Evolutionary conservation across 495 filamentous ascomycete species (phyloP).

Genomic region (Margaritispora aquatica): DNA sequence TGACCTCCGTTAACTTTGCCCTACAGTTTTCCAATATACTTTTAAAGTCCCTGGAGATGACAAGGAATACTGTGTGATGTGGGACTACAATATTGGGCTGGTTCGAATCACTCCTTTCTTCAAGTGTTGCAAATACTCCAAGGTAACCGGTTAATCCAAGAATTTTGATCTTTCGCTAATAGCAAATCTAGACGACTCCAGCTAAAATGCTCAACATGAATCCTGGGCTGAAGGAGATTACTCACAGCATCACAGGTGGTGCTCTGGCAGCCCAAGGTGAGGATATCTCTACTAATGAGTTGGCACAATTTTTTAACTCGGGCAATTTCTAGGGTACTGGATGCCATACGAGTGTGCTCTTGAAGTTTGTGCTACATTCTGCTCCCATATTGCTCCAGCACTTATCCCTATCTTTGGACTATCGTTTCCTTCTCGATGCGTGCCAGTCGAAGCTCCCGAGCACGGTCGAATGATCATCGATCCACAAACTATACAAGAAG

Average conservation of each 20-base stretch:
- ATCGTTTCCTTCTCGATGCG: conserved; percentile 67
- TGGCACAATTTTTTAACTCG: neutral
- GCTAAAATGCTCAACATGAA: conserved; percentile 76
- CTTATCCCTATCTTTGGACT: conserved; percentile 85
- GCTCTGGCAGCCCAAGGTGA: conserved; percentile 84
- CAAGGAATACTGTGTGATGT: conserved; percentile 72
- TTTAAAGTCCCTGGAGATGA: conserved; percentile 68
- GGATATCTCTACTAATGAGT: neutral
- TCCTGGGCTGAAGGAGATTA: conserved; percentile 75
- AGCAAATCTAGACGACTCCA: conserved; percentile 62
- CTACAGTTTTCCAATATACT: conserved; percentile 82
- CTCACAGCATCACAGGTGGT: conserved; percentile 92
- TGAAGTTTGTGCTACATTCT: conserved; percentile 82
- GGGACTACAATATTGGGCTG: conserved; percentile 96
- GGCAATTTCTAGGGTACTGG: conserved; percentile 74
- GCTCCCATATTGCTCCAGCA: conserved; percentile 72
- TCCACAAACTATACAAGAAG: conserved; percentile 42
- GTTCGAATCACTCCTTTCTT: conserved; percentile 94
- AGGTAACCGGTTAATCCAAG: conserved; percentile 46
- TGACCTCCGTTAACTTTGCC: conserved; percentile 10
- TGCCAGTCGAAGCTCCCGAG: conserved; percentile 46
- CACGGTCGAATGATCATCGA: conserved; percentile 67
- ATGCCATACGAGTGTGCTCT: conserved; percentile 83
- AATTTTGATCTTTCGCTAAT: neutral
- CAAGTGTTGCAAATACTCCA: conserved; percentile 79